Evolutionary conservation across 495 filamentous ascomycete species (phyloP).

Genomic region (Daldinia concentrica): DNA sequence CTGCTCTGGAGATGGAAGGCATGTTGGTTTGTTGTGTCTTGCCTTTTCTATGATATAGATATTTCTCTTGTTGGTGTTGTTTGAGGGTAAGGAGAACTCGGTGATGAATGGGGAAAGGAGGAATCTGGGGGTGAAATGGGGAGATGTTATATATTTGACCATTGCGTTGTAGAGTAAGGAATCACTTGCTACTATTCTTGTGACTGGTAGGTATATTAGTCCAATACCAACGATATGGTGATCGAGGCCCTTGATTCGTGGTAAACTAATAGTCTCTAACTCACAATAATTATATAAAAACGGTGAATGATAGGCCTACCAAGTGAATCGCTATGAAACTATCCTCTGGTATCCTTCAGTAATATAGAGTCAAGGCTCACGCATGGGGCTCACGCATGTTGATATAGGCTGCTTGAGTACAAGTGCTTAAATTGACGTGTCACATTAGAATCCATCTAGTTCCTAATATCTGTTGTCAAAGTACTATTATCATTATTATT

Average conservation of each 20-base stretch:
- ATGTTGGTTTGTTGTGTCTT: not conserved
- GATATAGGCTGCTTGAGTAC: not conserved
- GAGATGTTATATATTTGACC: not conserved
- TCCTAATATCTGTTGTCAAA: conserved; percentile 5
- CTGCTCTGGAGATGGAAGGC: no score
- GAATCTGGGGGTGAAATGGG: not conserved
- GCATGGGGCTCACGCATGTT: not conserved
- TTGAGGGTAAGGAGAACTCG: not conserved
- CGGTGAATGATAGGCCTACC: not conserved
- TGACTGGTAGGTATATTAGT: not conserved
- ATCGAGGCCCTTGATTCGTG: not conserved
- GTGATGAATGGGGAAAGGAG: not conserved
- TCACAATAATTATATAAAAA: not conserved
- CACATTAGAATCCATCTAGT: not conserved
- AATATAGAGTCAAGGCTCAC: no score
- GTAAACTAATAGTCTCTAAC: not conserved
- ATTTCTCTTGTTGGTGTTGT: not conserved
- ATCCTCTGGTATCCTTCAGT: no score
- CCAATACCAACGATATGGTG: not conserved
- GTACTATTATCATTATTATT: conserved; percentile 18
- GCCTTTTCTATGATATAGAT: not conserved
- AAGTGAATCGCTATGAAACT: no score
- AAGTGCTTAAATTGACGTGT: not conserved
- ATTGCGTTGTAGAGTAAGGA: not conserved
- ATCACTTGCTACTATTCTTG: not conserved